Evolutionary conservation across 2,329 filamentous ascomycete species (phyloP).

Genomic region (Alternaria atra): DNA sequence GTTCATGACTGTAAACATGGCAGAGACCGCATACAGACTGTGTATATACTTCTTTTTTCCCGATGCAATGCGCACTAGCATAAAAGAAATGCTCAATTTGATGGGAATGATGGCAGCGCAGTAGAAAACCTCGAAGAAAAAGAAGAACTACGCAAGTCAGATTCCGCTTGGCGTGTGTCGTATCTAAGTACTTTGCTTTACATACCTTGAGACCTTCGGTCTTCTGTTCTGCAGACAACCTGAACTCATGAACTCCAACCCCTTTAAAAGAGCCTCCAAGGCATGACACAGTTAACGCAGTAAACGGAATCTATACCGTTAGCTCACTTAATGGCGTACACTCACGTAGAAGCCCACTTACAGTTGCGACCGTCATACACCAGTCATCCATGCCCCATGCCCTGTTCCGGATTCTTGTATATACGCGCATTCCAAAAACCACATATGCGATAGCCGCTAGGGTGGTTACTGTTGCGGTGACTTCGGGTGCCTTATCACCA

Average conservation of each 20-base stretch:
- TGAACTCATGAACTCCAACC: conserved; percentile 11
- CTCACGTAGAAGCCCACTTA: background rate
- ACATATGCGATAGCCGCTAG: conserved; percentile 8
- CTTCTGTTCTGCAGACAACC: background rate
- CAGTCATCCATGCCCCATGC: conserved; percentile 17
- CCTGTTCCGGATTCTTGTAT: conserved; percentile 12
- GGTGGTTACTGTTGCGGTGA: conserved; percentile 12
- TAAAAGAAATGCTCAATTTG: conserved; percentile 17
- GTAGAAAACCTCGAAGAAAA: conserved; percentile 16
- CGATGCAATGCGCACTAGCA: conserved; percentile 16
- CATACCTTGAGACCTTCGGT: conserved; percentile 13
- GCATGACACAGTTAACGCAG: conserved; percentile 12
- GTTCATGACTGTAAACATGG: conserved; percentile 17
- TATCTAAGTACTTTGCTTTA: too few species aligned
- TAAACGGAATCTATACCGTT: conserved; percentile 12
- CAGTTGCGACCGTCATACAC: conserved; percentile 16
- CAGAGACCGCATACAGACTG: conserved; percentile 11
- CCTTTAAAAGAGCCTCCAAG: conserved; percentile 14
- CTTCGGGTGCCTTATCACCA: conserved; percentile 12
- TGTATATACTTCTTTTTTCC: conserved; percentile 6
- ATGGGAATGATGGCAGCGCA: conserved; percentile 16
- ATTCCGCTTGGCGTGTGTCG: too few species aligned
- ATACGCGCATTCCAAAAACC: conserved; percentile 12
- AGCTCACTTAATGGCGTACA: background rate
- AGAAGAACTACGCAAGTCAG: conserved; percentile 4